Percentiles rank a stretch among this genome's conserved stretches.
Conservation (phyloP, 164 flowering plant species). For the Liquidambar formosana region DNA sequence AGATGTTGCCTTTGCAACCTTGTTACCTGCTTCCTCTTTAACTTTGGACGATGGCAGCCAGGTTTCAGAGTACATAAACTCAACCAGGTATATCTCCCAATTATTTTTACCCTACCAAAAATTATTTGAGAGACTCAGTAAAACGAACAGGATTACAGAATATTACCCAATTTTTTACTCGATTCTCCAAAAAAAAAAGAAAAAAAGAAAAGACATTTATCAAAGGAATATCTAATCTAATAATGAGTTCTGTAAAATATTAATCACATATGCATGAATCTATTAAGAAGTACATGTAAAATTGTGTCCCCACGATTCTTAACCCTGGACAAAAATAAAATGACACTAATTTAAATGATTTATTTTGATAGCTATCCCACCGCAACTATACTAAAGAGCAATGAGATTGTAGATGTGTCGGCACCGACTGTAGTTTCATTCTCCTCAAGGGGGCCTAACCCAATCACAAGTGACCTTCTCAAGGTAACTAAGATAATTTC, state of each 20-base stretch:
- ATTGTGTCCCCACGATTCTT: too few relatives aligned
- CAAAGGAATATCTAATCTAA: too few relatives aligned
- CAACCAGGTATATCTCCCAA: conserved; percentile 1
- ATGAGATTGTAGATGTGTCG: neutral
- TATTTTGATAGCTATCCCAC: conserved; percentile 6
- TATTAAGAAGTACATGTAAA: too few relatives aligned
- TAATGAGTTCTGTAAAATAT: too few relatives aligned
- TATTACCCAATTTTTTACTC: too few relatives aligned
- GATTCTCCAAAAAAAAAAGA: too few relatives aligned
- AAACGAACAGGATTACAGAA: too few relatives aligned
- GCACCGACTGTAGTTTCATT: conserved; percentile 16
- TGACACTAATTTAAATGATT: neutral
- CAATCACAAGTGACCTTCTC: conserved; percentile 13
- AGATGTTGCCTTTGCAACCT: conserved; percentile 6
- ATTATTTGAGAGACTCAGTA: neutral
- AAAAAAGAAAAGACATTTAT: too few relatives aligned
- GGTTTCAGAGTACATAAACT: conserved; percentile 4
- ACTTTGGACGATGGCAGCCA: neutral
- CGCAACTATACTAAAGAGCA: conserved; percentile 7
- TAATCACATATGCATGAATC: too few relatives aligned
- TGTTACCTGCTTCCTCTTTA: conserved; percentile 10
- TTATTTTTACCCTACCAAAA: neutral
- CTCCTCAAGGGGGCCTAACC: conserved; percentile 21
- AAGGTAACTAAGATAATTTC: too few relatives aligned
- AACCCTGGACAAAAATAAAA: too few relatives aligned